Evolutionary conservation across 176 grass and related monocot genomes (phyloP).

Genomic region (Aechmea fasciata): DNA sequence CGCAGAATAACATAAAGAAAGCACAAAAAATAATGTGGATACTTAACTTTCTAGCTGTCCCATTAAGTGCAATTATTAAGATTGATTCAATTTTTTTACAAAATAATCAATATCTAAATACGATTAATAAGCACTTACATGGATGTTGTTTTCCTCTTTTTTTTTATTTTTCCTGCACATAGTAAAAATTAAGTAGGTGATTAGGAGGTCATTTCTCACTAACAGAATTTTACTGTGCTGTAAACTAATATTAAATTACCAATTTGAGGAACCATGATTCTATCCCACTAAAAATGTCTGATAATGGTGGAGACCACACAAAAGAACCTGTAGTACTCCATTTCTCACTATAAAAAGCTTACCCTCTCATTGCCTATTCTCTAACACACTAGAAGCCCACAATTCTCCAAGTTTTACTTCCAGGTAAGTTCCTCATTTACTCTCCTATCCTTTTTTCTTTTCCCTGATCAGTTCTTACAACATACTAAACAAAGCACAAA

Average conservation of each 20-base stretch:
- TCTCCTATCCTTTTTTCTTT: background rate
- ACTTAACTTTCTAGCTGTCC: no score
- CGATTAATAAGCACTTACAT: no score
- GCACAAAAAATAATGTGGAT: no score
- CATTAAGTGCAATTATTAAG: no score
- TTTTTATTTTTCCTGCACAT: background rate
- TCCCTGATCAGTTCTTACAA: background rate
- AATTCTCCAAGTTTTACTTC: background rate
- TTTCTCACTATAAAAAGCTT: constrained; percentile 28
- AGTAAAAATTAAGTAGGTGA: constrained; percentile 13
- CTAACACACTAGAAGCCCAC: background rate
- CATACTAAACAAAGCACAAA: background rate
- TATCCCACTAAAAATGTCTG: constrained; percentile 29
- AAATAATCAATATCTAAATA: no score
- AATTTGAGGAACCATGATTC: constrained; percentile 17
- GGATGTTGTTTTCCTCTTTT: background rate
- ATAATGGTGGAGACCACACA: constrained; percentile 20
- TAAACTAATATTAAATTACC: constrained; percentile 7
- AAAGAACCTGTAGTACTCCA: constrained; percentile 1
- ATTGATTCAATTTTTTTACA: no score
- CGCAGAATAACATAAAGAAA: no score
- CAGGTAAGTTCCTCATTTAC: background rate
- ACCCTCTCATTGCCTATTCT: background rate
- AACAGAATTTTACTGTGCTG: background rate
- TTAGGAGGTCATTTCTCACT: constrained; percentile 32